A percentile compares a stretch with the other conserved stretches of the same genome.
Conservation (phyloP, 2,329 filamentous ascomycete genomes). For the Pseudodiploospora longispora region DNA sequence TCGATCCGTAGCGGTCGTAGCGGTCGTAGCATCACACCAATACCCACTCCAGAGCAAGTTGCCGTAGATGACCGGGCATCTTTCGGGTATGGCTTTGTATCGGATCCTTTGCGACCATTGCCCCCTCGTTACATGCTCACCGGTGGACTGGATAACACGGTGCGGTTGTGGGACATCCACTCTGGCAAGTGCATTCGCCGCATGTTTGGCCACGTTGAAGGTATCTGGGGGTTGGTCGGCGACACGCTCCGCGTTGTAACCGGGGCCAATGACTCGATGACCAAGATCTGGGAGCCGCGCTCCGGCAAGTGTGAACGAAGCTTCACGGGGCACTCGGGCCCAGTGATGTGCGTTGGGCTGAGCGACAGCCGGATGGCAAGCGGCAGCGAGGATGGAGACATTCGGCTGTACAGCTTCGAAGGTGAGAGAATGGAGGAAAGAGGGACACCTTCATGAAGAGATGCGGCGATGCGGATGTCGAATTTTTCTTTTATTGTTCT, state of each 20-base stretch:
- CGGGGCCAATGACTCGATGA: slow-evolving; percentile 86
- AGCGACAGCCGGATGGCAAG: slow-evolving; percentile 86
- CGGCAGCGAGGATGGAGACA: slow-evolving; percentile 88
- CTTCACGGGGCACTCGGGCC: slow-evolving; percentile 81
- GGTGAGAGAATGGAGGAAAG: slow-evolving; percentile 40
- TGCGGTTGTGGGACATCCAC: slow-evolving; percentile 84
- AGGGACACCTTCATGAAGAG: slow-evolving; percentile 40
- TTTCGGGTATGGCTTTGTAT: slow-evolving; percentile 56
- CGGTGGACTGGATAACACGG: slow-evolving; percentile 81
- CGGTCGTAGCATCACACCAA: slow-evolving; percentile 35
- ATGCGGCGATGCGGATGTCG: no score
- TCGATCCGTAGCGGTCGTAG: slow-evolving; percentile 37
- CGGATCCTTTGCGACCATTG: slow-evolving; percentile 54
- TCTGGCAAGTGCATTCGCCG: slow-evolving; percentile 78
- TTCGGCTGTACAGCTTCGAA: slow-evolving; percentile 74
- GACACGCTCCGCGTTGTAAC: slow-evolving; percentile 84
- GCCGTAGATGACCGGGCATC: slow-evolving; percentile 39
- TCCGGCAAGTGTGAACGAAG: slow-evolving; percentile 89
- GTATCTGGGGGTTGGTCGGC: slow-evolving; percentile 86
- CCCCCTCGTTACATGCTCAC: slow-evolving; percentile 91
- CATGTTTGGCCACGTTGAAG: slow-evolving; percentile 95
- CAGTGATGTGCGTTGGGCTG: slow-evolving; percentile 86
- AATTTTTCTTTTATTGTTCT: no score
- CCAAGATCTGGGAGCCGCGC: slow-evolving; percentile 88
- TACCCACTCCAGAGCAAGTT: slow-evolving; percentile 20